A percentile compares a stretch with the other conserved stretches of the same genome.
phyloP scores from a whole-genome alignment of 2,329 filamentous ascomycete species.

The Periconia digitata region DNA sequence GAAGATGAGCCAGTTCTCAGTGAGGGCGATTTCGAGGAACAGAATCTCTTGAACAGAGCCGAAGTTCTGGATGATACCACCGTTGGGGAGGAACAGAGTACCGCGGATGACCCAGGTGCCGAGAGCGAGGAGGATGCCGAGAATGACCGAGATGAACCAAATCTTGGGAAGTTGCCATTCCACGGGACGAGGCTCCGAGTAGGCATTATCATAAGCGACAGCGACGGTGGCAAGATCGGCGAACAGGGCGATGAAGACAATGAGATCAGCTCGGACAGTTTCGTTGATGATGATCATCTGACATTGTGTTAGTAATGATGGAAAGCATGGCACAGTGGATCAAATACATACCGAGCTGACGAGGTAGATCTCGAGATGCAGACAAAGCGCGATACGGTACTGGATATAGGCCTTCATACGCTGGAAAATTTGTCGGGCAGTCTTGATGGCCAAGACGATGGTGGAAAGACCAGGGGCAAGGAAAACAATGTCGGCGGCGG shows the following conservation, averaged over 20 bases:
- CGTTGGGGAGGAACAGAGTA: constrained; percentile 67
- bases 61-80: constrained; percentile 74
- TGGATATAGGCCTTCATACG: constrained; percentile 78
- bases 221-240: constrained; percentile 79
- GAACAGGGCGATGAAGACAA: constrained; percentile 79
- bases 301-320: background rate
- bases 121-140: constrained; percentile 67
- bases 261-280: constrained; percentile 70
- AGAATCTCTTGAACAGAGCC: constrained; percentile 72
- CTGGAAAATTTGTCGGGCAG: constrained; percentile 74
- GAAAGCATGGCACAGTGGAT: background rate
- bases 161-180: constrained; percentile 83
- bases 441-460: constrained; percentile 74
- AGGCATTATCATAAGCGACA: constrained; percentile 77
- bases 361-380: constrained; percentile 75
- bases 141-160: constrained; percentile 72
- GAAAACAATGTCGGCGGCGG: constrained; percentile 74
- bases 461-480: constrained; percentile 71
- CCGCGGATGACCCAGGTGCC: constrained; percentile 75
- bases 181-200: constrained; percentile 73
- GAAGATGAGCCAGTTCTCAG: constrained; percentile 59
- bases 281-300: constrained; percentile 77
- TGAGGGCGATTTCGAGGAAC: constrained; percentile 56
- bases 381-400: constrained; percentile 74
- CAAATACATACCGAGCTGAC: constrained; percentile 56